Evolutionary conservation across 2,329 filamentous ascomycete species (phyloP).

Genomic region (Bisporella sp.): DNA sequence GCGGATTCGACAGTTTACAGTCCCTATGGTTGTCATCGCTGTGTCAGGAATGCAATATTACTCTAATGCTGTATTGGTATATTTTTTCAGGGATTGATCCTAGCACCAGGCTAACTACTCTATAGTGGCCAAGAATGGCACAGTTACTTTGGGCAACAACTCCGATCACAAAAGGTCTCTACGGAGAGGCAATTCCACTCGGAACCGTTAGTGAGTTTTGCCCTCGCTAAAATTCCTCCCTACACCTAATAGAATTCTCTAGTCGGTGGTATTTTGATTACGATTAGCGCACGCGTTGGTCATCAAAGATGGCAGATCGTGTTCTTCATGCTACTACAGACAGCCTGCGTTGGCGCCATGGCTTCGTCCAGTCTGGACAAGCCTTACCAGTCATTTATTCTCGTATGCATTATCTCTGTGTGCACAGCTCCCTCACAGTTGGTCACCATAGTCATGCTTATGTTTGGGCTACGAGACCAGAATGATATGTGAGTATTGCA

Average conservation of each 20-base stretch:
- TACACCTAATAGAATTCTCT: neutral
- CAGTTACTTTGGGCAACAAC: too few species aligned
- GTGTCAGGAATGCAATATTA: too few species aligned
- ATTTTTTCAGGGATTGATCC: too few species aligned
- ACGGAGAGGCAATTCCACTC: neutral
- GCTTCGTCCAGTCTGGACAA: neutral
- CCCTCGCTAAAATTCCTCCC: neutral
- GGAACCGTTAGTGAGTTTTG: neutral
- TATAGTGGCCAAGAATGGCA: too few species aligned
- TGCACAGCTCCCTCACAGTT: neutral
- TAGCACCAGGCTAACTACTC: too few species aligned
- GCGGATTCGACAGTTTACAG: too few species aligned
- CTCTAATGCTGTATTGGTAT: too few species aligned
- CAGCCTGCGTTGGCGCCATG: neutral
- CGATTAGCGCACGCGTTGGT: neutral
- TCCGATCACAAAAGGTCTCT: neutral
- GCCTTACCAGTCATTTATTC: neutral
- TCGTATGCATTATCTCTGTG: neutral
- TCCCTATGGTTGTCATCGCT: too few species aligned
- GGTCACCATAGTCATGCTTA: neutral
- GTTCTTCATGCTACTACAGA: neutral
- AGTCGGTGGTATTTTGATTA: neutral
- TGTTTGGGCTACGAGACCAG: neutral
- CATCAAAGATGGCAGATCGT: neutral
- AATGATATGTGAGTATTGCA: neutral